phyloP scores from a whole-genome alignment of 768 basidiomycete genomes.

The Neoboletus subvelutipes region DNA sequence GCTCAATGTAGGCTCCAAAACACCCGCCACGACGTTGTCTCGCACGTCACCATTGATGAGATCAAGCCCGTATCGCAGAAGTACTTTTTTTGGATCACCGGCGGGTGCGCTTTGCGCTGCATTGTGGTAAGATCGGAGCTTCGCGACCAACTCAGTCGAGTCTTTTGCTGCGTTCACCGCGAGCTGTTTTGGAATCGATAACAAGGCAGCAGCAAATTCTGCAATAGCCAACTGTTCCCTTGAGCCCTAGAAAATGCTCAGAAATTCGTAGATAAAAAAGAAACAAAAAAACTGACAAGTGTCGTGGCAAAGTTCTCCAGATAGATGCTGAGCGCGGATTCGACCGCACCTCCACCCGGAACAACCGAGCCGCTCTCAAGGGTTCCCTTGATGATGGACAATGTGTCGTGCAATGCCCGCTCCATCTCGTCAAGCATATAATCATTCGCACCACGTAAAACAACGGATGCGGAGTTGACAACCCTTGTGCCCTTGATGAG shows the following conservation, averaged over 20 bases:
- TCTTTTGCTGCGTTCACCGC: conserved; percentile 99
- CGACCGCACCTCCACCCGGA: conserved; percentile 96
- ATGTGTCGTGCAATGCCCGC: conserved; percentile 88
- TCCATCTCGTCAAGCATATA: conserved; percentile 99
- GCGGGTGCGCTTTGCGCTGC: conserved; percentile 90
- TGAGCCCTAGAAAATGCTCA: conserved; percentile 66
- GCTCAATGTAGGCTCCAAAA: conserved; percentile 94
- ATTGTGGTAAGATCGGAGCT: conserved; percentile 95
- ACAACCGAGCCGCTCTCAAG: conserved; percentile 95
- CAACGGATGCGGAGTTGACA: conserved; percentile 88
- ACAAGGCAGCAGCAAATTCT: conserved; percentile 92
- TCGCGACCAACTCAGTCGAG: conserved; percentile 95
- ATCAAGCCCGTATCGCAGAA: conserved; percentile 93
- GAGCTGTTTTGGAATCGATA: conserved; percentile 95
- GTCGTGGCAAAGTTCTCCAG: conserved; percentile 99
- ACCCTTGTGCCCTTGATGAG: conserved; percentile 97
- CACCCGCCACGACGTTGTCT: conserved; percentile 91
- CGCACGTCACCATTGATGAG: conserved; percentile 91
- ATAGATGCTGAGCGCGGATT: conserved; percentile 95
- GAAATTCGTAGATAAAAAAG: not conserved
- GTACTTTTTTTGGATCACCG: conserved; percentile 87
- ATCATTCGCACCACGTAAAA: conserved; percentile 96
- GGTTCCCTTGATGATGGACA: conserved; percentile 95
- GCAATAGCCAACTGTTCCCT: conserved; percentile 98
- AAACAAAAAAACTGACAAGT: conserved; percentile 55